phyloP scores from a whole-genome alignment of 257 asterid species.

The Solanum pinnatisectum region DNA sequence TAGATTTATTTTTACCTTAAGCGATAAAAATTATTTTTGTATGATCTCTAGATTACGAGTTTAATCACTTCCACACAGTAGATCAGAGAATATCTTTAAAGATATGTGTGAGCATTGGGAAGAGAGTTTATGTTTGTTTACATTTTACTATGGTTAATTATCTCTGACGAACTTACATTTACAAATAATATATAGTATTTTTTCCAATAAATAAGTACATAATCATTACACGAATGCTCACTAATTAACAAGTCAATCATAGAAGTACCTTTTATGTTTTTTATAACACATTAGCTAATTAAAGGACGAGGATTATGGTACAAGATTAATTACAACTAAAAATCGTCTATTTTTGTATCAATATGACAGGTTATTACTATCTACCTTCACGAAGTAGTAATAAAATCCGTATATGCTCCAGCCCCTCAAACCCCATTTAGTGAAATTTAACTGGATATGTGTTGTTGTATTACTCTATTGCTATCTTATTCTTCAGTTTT shows the following conservation, averaged over 20 bases:
- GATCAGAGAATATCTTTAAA: neutral
- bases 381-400: no score
- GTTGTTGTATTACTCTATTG: neutral
- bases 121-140: neutral
- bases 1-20: rapidly evolving
- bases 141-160: neutral
- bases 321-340: neutral
- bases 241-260: neutral
- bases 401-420: no score
- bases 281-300: no score
- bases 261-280: neutral
- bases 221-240: neutral
- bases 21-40: neutral
- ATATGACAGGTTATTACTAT: no score
- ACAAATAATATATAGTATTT: neutral
- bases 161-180: neutral
- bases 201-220: neutral
- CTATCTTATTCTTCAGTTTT: neutral
- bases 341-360: rapidly evolving
- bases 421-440: rapidly evolving
- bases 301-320: no score
- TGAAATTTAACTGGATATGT: no score
- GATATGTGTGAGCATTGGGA: neutral
- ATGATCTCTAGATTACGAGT: neutral
- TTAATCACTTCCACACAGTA: neutral